Evolutionary conservation across 345 rosid species (phyloP).

Genomic region (Laguncularia racemosa): DNA sequence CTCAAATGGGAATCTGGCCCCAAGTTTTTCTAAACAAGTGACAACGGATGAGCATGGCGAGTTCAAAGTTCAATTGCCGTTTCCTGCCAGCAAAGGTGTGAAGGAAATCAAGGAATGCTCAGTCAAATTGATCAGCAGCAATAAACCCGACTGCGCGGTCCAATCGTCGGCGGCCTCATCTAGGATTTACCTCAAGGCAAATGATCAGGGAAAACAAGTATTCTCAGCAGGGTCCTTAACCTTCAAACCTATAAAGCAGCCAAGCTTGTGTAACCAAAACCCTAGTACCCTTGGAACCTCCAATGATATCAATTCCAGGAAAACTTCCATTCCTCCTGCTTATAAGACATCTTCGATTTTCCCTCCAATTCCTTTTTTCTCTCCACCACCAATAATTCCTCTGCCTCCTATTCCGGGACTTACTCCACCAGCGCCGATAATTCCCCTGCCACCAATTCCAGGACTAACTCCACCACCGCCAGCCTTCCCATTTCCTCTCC

Average conservation of each 20-base stretch:
- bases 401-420: conserved; percentile 21
- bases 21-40: conserved; percentile 38
- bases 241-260: conserved; percentile 68
- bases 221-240: conserved; percentile 84
- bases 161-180: conserved; percentile 65
- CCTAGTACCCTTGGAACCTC: conserved; percentile 23
- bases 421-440: conserved; percentile 5
- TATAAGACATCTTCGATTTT: conserved; percentile 3
- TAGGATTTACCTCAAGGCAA: conserved; percentile 47
- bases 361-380: conserved; percentile 10
- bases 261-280: conserved; percentile 39
- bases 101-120: conserved; percentile 51
- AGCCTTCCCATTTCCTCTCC: conserved; percentile 3
- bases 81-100: conserved; percentile 50
- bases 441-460: conserved; percentile 18
- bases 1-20: conserved; percentile 30
- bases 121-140: conserved; percentile 51
- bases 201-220: conserved; percentile 30
- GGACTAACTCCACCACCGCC: conserved; percentile 21
- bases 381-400: conserved; percentile 18
- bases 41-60: conserved; percentile 59
- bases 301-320: conserved; percentile 10
- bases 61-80: conserved; percentile 51
- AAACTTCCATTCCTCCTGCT: conserved; percentile 33
- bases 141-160: conserved; percentile 56